Percentiles rank a stretch among this genome's conserved stretches.
phyloP scores from a whole-genome alignment of 2,329 filamentous ascomycete genomes.

The Aspergillus phoenicis region DNA sequence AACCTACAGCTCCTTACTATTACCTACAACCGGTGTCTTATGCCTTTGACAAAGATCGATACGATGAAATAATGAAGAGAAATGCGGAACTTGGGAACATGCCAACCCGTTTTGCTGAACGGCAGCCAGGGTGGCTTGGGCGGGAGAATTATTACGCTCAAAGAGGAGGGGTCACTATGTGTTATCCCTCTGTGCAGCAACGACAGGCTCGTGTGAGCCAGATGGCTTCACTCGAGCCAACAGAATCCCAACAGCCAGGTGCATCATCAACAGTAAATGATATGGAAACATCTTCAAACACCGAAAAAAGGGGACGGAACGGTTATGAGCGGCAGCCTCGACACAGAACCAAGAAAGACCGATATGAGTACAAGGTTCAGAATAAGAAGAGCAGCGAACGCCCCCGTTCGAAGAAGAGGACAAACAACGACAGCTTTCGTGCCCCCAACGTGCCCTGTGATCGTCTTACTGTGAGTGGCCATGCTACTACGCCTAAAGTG shows the following conservation, averaged over 20 bases:
- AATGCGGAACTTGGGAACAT: too few relatives aligned
- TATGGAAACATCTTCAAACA: background rate
- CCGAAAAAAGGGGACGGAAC: background rate
- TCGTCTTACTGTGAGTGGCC: conserved; percentile 55
- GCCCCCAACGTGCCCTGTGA: conserved; percentile 57
- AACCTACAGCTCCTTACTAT: too few relatives aligned
- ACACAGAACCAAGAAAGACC: conserved; percentile 59
- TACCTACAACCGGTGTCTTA: too few relatives aligned
- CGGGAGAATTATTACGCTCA: background rate
- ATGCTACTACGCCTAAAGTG: background rate
- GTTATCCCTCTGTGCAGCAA: background rate
- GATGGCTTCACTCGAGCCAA: background rate
- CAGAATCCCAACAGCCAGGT: background rate
- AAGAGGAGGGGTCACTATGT: too few relatives aligned
- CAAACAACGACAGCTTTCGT: conserved; percentile 59
- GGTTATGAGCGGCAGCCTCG: conserved; percentile 56
- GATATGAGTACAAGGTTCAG: conserved; percentile 52
- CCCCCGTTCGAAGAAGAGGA: conserved; percentile 25
- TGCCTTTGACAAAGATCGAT: too few relatives aligned
- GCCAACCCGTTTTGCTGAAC: too few relatives aligned
- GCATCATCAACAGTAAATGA: background rate
- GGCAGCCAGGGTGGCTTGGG: background rate
- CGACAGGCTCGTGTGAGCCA: background rate
- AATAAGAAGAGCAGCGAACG: background rate
- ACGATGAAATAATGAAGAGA: too few relatives aligned